Conservation (phyloP, 768 basidiomycete genomes). For the Termitomyces sp. region DNA sequence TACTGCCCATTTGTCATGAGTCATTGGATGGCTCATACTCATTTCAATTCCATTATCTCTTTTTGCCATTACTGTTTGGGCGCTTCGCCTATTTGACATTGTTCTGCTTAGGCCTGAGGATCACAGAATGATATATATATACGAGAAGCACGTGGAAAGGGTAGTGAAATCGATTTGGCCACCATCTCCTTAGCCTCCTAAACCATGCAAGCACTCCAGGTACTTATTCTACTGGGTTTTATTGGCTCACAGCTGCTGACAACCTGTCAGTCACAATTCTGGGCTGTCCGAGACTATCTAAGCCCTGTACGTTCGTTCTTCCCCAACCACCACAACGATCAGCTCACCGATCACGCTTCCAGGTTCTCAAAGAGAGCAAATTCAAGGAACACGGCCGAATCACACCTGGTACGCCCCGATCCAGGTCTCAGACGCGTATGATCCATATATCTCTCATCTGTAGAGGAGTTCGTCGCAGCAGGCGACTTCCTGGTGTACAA, state of each 20-base stretch:
- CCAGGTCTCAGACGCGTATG: constrained; percentile 14
- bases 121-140: constrained; percentile 1
- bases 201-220: constrained; percentile 42
- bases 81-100: background rate
- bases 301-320: constrained; percentile 54
- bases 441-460: constrained; percentile 14
- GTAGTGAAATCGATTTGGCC: constrained; percentile 28
- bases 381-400: constrained; percentile 99
- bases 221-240: constrained; percentile 13
- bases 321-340: constrained; percentile 23
- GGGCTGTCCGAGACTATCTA: constrained; percentile 82
- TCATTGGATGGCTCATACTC: background rate
- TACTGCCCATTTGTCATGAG: background rate
- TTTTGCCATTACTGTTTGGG: background rate
- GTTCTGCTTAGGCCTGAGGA: background rate
- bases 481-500: constrained; percentile 98
- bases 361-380: constrained; percentile 97
- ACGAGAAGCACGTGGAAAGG: constrained; percentile 28
- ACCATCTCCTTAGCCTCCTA: constrained; percentile 16
- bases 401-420: constrained; percentile 68
- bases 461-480: constrained; percentile 97
- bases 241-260: background rate
- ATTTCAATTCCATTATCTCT: background rate
- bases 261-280: constrained; percentile 15
- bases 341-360: constrained; percentile 28